Evolutionary conservation across 208 protist genomes (phyloP), one percentile per base, ranked within the genome.

Genomic region (Leishmania guyanensis): DNA sequence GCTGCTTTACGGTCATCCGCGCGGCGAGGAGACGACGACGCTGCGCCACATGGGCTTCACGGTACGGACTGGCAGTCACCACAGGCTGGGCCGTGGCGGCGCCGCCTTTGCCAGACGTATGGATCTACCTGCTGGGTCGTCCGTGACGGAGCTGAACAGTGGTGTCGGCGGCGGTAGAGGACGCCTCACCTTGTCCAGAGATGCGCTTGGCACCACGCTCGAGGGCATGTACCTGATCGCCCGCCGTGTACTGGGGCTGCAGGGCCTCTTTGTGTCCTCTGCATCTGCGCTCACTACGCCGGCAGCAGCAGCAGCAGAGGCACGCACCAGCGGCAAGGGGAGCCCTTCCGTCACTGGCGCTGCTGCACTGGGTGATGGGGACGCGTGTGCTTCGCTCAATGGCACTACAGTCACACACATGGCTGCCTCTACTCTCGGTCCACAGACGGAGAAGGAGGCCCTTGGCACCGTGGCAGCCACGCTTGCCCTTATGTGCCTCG

Each of bases 201-300:
- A 94, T 78, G 79, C 89, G 3, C 72, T 92, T 5, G 89, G 84
- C 46, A 82, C 85, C 4, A 88, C 91, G 53, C 75, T 86, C 56
- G 86, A 91, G 39, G 83, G 78, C 22, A 66, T 93, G 36, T 75
- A 84, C 22, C 86, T 88, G 17, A 87, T 87, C 5, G 91, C 89
- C 4, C 81, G 88, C 22, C 86, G 89, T n/a, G 71, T 93, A 43
- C 78, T 93, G 36, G 79, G 84, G 20, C 82, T 85, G 53, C 79
- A 74, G 33, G 73, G 77, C 39, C 51, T 81, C 66, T 84, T 75
- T 20, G 80, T 56, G 6, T 56, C 70, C 17, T 56, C 77, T 22
- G 8, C 46, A 29, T 33, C 69, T 36, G 29, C 66, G 17, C 2
- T 29, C 69, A 51, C 69, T 9, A 73, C 69, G 20, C 12, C 51